These are phyloP conservation scores for Parmelia sp. DNA, from an alignment of 495 filamentous ascomycete species.

Conservation along the genomic window DNA sequence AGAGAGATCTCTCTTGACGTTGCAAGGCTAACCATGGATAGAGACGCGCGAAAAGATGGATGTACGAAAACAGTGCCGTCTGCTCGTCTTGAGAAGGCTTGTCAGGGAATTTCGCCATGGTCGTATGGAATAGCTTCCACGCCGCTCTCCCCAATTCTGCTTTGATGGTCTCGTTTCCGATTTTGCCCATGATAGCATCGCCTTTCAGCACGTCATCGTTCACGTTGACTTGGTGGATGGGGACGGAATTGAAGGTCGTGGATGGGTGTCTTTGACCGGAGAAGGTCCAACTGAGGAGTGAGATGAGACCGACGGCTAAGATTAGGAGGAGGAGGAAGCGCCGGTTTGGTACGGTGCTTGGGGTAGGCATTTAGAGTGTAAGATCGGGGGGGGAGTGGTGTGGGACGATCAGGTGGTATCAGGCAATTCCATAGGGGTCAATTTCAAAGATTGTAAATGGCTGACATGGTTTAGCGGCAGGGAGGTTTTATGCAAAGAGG, in stretches of 20 bases:
- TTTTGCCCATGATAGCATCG: constrained; percentile 75
- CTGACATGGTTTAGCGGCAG: neutral
- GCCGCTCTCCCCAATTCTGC: constrained; percentile 82
- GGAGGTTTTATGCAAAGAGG: neutral
- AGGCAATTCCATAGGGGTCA: neutral
- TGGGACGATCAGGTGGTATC: neutral
- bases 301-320: constrained; percentile 21
- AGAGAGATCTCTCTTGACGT: neutral
- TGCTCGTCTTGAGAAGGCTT: constrained; percentile 77
- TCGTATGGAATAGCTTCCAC: constrained; percentile 94
- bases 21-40: constrained; percentile 65
- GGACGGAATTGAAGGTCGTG: constrained; percentile 14
- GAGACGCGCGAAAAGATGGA: constrained; percentile 83
- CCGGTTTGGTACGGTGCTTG: constrained; percentile 22
- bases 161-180: constrained; percentile 89
- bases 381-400: neutral
- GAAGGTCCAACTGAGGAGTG: constrained; percentile 20
- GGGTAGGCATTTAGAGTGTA: constrained; percentile 8
- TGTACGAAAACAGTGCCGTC: constrained; percentile 72
- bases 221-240: constrained; percentile 24
- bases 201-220: constrained; percentile 54
- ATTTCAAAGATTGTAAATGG: neutral
- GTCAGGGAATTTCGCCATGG: constrained; percentile 88
- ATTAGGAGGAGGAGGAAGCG: constrained; percentile 30
- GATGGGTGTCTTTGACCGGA: neutral